Evolutionary conservation across 148 eudicot species (phyloP).

Genomic region (Rhododendron griersonianum): DNA sequence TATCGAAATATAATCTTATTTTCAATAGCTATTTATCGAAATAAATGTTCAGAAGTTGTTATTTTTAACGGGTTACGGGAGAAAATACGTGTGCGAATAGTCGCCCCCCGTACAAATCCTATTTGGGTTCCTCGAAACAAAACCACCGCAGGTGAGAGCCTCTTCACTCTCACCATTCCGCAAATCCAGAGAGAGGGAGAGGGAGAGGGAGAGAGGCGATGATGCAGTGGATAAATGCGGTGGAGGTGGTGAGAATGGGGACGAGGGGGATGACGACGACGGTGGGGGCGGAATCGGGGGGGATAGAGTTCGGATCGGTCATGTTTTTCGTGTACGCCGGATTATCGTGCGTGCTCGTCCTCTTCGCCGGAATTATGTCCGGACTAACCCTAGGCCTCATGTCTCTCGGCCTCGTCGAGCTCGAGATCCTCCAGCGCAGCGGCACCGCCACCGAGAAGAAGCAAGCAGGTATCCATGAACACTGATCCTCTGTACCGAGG

Average conservation of each 20-base stretch:
- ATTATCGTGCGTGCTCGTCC: slow-evolving; percentile 48
- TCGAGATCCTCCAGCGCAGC: slow-evolving; percentile 87
- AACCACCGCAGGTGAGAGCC: neutral
- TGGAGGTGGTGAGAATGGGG: slow-evolving; percentile 36
- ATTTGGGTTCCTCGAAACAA: neutral
- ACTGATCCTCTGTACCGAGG: neutral
- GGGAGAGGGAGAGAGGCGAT: slow-evolving; percentile 13
- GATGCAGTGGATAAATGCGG: slow-evolving; percentile 60
- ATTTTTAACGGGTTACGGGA: no score
- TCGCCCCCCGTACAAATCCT: neutral
- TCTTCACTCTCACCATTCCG: neutral
- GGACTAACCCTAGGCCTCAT: slow-evolving; percentile 88
- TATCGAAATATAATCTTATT: no score
- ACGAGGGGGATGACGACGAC: slow-evolving; percentile 4
- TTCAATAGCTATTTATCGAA: no score
- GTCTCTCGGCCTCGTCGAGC: slow-evolving; percentile 88
- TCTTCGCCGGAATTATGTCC: slow-evolving; percentile 93
- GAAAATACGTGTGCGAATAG: no score
- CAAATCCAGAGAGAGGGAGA: neutral
- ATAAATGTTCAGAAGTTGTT: no score
- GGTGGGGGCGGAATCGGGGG: slow-evolving; percentile 20
- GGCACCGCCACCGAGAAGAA: slow-evolving; percentile 64
- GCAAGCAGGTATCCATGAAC: slow-evolving; percentile 55
- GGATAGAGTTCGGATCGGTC: slow-evolving; percentile 56
- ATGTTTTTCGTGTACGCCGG: slow-evolving; percentile 66